Base-by-base conservation (phyloP, 768 basidiomycete species). In the Pleurotus tuoliensis region DNA sequence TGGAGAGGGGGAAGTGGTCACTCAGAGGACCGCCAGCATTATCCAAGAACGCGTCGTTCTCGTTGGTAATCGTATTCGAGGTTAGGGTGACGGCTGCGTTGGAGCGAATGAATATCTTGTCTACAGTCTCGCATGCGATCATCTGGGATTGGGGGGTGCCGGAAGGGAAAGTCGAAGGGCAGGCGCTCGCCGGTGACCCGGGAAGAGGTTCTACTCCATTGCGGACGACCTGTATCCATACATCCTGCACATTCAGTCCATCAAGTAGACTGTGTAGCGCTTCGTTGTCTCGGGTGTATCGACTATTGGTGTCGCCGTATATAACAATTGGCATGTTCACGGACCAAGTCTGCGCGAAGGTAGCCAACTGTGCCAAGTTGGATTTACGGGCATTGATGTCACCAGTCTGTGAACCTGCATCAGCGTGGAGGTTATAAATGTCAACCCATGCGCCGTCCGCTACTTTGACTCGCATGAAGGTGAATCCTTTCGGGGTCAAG, bases 401-500 rank as follows among this genome's bases (percentile, higher is more conserved):
- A 0, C 63, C 74, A 7, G 60, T 27, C 4, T 73, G 67, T 5
- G 63, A 64, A 0, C 72, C 74, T 16, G 74, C 73, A 53, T 75
- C 73, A 2, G 70, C 65, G 51, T 75, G 74, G 9, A 75, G 66
- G 60, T 75, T 74, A 62, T 74, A 74, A 11, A 71, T 61, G 52
- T 73, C 73, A 5, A 74, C 44, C 64, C 67, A 73, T 18, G 66
- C 56, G 6, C 73, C 72, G 16, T 70, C 71, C 8, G 66, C 60
- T 39, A 69, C 61, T 41, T 64, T 62, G 2, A 70, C 43, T 46
- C 72, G 71, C 63, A 68, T 66, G 61, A 71, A 73, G 0, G 70
- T 73, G 66, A 75, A 75, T 7, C 74, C 72, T 56, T 74, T 74
- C 0, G 73, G 73, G 9, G 72, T 73, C 15, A 75, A 62, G 59